Evolutionary conservation across 345 rosid species (phyloP), one percentile per base, ranked within the genome.

Genomic region (Linum tenue): DNA sequence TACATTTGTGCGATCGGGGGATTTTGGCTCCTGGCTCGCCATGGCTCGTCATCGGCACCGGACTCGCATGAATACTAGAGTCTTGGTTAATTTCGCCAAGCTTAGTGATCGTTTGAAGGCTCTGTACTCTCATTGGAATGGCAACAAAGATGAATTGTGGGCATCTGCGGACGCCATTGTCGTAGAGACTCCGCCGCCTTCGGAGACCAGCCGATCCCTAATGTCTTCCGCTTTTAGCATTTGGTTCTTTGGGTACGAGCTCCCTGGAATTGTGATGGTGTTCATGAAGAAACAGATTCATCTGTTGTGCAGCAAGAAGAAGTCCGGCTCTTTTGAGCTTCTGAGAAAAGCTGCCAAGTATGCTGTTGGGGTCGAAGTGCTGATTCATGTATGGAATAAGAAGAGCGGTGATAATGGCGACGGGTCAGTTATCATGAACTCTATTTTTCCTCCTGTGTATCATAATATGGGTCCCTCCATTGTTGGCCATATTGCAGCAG

Each of bases 241-340:
- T 48, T 92, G 98, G 97, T 82, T 92, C 73, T 73, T 92, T 38
- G 97, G 97, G 42, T 92, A 87, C 53, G 98, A 90, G 83, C 90
- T 92, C 67, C 98, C 97, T 0, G 97, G 87, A 81, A 90, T 97
- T 0, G 80, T 92, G 17, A 92, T 92, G 91, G 91, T 92, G 62
- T 92, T 92, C 64, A 73, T 75, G 56, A 71, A 71, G 74, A 86
- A 80, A 77, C 88, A 90, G 79, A 80, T 91, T 48, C 98, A 87
- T 71, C 81, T 91, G 73, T 75, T 89, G 72, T 85, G 92, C 66
- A 87, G 90, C 75, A 86, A 77, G 76, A 89, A 79, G 79, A 91
- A 91, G 76, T 89, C 84, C 3, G 77, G 86, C 43, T 63, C 87
- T 57, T 96, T 92, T 75, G 86, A 80, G 62, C 87, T 77, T 76